phyloP scores from a whole-genome alignment of 2,329 filamentous ascomycete species.

The Trichoderma harzianum region DNA sequence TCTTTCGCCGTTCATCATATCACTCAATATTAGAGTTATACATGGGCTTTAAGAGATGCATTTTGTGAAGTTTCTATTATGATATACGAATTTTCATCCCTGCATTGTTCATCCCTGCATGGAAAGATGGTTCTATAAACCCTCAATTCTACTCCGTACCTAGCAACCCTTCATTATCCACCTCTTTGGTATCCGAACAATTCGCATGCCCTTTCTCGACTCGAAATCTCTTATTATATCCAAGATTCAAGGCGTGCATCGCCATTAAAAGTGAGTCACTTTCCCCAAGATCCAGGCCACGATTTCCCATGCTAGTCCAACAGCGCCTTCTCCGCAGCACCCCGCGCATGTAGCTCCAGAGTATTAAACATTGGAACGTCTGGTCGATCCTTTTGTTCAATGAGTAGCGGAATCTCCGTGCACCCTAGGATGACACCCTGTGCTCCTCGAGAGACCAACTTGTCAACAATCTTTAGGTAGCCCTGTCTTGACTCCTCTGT shows the following conservation, averaged over 20 bases:
- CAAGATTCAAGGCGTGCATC: not conserved
- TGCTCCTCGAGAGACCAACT: constrained; percentile 17
- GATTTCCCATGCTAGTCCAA: not conserved
- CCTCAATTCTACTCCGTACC: too few species aligned
- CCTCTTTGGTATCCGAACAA: not conserved
- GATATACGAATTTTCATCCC: not conserved
- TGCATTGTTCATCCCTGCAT: not conserved
- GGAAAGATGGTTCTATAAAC: not conserved
- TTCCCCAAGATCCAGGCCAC: not conserved
- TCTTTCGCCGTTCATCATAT: not conserved
- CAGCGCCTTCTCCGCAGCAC: constrained; percentile 15
- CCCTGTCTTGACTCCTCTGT: not conserved
- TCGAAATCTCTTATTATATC: not conserved
- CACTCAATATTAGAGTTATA: not conserved
- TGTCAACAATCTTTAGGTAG: constrained; percentile 19
- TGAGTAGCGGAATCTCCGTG: constrained; percentile 24
- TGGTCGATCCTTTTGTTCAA: constrained; percentile 19
- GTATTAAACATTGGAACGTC: constrained; percentile 20
- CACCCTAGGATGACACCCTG: constrained; percentile 19
- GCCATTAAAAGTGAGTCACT: not conserved
- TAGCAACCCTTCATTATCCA: not conserved
- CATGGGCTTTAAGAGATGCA: not conserved
- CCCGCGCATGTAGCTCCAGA: constrained; percentile 19
- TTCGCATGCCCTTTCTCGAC: not conserved
- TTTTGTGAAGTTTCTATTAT: not conserved